Base-by-base conservation (phyloP, 139 green algal genomes). In the Coelastrella sp. region DNA sequence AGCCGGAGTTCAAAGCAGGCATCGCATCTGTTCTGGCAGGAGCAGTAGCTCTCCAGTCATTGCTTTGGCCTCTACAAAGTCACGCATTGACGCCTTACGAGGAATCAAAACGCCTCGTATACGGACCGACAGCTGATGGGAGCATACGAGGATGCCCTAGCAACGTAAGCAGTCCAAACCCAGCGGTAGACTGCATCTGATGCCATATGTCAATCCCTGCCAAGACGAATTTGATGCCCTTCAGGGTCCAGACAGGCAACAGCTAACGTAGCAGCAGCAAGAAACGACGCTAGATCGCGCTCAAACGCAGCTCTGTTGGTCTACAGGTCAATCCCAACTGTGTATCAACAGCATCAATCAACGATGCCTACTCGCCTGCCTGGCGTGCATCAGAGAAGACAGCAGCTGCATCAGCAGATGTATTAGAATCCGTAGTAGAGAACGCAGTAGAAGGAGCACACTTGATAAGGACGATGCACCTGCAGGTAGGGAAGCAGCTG, bases 271-370 rank as follows among this genome's bases (percentile, higher is more conserved):
- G 11, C 61, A 71, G 61, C 8, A 71, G 61, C 61, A 71, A 47
- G 32, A 47, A 47, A 47, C 32, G 32, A 47, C 32, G 32, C 32
- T 47, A 47, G 32, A 47, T 47, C 32, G 32, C 32, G 32, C 32
- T 47, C 32, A 47, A 47, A 47, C 32, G 32, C 32, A 47, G 32
- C 32, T 47, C 32, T 47, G 32, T 14, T 80, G 74, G 16, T 19
- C 85, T 59, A 81, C 68, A 76, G 68, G 22, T 94, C 5, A 96
- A 97, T 74, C 94, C 94, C 6, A 97, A 97, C 88, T 97, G 95
- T 60, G 81, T 97, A 0, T 93, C 85, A 65, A 96, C 95, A 7
- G 88, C 16, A 17, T 59, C 83, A 73, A 23, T 14, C 85, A 87
- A 87, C 47, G 81, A 87, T 23, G 22, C 81, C 47, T 95, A 94